A percentile compares a stretch with the other conserved stretches of the same genome.
phyloP scores from a whole-genome alignment of 2,329 filamentous ascomycete species.

The Sporothrix brunneoviolacea region DNA sequence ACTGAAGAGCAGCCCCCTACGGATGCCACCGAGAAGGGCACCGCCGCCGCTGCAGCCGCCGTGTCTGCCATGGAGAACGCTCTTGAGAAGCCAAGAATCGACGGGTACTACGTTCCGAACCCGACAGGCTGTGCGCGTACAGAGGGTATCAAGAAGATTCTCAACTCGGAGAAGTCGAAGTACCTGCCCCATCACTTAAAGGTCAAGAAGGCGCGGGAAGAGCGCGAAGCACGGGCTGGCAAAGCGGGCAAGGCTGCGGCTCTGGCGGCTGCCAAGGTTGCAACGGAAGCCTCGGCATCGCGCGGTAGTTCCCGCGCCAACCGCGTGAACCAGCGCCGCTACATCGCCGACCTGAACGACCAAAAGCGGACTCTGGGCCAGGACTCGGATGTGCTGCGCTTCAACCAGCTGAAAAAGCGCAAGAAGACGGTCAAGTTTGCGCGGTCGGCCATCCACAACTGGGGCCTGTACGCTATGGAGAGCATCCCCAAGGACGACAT shows the following conservation, averaged over 20 bases:
- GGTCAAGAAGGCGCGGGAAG: constrained; percentile 83
- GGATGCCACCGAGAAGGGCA: constrained; percentile 3
- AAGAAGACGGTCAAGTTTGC: constrained; percentile 99
- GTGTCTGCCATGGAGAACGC: constrained; percentile 7
- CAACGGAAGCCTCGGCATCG: constrained; percentile 71
- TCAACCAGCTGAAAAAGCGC: constrained; percentile 98
- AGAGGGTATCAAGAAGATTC: constrained; percentile 89
- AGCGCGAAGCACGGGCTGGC: constrained; percentile 67
- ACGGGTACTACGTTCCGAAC: constrained; percentile 77
- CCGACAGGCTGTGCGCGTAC: constrained; percentile 79
- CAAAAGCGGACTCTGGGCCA: constrained; percentile 80
- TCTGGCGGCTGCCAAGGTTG: constrained; percentile 64
- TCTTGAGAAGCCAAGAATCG: constrained; percentile 36
- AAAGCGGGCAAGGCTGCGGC: constrained; percentile 61
- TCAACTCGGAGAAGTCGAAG: constrained; percentile 96
- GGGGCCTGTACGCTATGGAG: constrained; percentile 96
- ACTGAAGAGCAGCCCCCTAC: constrained; percentile 25
- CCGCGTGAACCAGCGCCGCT: constrained; percentile 89
- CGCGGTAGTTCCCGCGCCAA: constrained; percentile 82
- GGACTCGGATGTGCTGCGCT: constrained; percentile 87
- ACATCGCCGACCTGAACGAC: constrained; percentile 89
- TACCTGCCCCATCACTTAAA: constrained; percentile 97
- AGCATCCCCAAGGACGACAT: constrained; percentile 96
- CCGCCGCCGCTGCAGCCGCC: constrained; percentile 19
- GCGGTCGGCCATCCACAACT: constrained; percentile 95